Evolutionary conservation across 352 stramenopile species (phyloP).

Genomic region (Phytophthora crassamura): DNA sequence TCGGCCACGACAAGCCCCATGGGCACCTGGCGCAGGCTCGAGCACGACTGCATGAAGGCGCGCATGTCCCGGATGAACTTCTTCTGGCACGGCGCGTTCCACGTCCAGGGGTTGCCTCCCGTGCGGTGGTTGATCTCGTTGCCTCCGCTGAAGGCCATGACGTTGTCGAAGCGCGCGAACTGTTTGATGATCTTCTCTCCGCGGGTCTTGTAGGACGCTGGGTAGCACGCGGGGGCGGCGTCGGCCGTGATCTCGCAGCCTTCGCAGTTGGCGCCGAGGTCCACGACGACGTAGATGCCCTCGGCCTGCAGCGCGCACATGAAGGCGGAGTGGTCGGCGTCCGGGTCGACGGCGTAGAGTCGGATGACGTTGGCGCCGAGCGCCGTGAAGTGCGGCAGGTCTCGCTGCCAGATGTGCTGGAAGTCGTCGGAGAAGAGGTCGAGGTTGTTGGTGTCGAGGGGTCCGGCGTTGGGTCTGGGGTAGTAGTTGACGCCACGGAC

Average conservation of each 20-base stretch:
- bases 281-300: slow-evolving; percentile 83
- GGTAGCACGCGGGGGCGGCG: slow-evolving; percentile 61
- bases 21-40: slow-evolving; percentile 68
- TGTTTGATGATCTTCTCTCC: slow-evolving; percentile 83
- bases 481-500: slow-evolving; percentile 88
- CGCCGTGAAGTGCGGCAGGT: slow-evolving; percentile 48
- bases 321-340: slow-evolving; percentile 77
- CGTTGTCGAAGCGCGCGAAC: slow-evolving; percentile 88
- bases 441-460: slow-evolving; percentile 76
- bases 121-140: slow-evolving; percentile 88
- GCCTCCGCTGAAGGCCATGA: slow-evolving; percentile 75
- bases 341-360: slow-evolving; percentile 83
- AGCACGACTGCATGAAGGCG: slow-evolving; percentile 66
- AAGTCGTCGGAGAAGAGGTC: slow-evolving; percentile 86
- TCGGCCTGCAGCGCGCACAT: slow-evolving; percentile 82
- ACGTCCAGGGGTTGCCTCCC: slow-evolving; percentile 43
- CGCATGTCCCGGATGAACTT: slow-evolving; percentile 91
- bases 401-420: slow-evolving; percentile 67
- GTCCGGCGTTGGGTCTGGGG: slow-evolving; percentile 78
- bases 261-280: slow-evolving; percentile 66
- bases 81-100: slow-evolving; percentile 88
- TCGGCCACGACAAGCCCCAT: slow-evolving; percentile 81
- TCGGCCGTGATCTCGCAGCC: slow-evolving; percentile 44
- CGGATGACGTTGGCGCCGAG: slow-evolving; percentile 81
- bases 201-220: slow-evolving; percentile 68